phyloP scores from a whole-genome alignment of 2,329 filamentous ascomycete species.

The Trichophyton mentagrophytes region DNA sequence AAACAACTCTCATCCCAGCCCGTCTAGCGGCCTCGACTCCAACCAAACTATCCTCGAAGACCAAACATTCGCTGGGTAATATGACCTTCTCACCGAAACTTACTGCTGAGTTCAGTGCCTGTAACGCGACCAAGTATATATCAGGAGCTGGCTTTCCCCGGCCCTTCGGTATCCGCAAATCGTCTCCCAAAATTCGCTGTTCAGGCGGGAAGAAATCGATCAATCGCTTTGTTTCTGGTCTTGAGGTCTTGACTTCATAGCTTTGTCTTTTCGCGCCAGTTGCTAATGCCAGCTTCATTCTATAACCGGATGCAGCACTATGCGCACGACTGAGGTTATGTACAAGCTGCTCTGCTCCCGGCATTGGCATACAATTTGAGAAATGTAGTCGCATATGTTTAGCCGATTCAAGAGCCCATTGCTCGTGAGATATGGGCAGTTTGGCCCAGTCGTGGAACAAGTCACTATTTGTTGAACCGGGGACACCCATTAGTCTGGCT shows the following conservation, averaged over 20 bases:
- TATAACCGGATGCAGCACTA: not conserved
- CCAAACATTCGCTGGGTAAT: constrained; percentile 21
- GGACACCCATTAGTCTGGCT: constrained; percentile 18
- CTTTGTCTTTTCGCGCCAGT: constrained; percentile 16
- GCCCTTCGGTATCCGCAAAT: constrained; percentile 12
- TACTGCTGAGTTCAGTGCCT: constrained; percentile 12
- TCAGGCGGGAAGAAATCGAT: constrained; percentile 10
- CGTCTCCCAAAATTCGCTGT: not conserved
- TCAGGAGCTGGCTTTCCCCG: constrained; percentile 20
- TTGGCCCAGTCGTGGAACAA: constrained; percentile 24
- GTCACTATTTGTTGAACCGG: constrained; percentile 17
- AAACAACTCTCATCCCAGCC: constrained; percentile 26
- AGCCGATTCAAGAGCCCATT: constrained; percentile 22
- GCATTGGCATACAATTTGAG: constrained; percentile 16
- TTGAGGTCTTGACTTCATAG: constrained; percentile 17
- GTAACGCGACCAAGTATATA: constrained; percentile 19
- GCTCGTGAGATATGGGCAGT: constrained; percentile 18
- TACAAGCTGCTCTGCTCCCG: constrained; percentile 15
- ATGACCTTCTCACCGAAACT: constrained; percentile 8
- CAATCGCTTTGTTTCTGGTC: constrained; percentile 14
- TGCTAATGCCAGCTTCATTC: constrained; percentile 17
- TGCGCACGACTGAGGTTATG: constrained; percentile 9
- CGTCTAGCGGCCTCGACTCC: constrained; percentile 23
- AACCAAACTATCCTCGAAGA: constrained; percentile 25
- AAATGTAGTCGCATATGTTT: constrained; percentile 21